These are phyloP conservation scores for Russula emetica DNA, from an alignment of 768 basidiomycete genomes.

Conservation along the genomic window DNA sequence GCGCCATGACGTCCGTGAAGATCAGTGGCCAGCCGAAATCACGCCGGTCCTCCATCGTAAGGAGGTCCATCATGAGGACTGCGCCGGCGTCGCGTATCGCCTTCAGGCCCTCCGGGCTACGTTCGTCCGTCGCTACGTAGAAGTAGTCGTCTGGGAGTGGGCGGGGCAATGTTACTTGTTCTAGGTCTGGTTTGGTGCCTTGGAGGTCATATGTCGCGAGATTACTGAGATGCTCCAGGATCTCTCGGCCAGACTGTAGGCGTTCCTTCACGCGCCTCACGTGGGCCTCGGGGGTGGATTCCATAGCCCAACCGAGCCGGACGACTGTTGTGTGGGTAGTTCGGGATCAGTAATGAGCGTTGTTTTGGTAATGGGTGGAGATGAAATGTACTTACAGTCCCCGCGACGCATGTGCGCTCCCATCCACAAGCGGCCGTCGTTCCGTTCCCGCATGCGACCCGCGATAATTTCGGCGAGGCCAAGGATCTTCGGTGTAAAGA, in stretches of 20 bases:
- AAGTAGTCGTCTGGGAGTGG: constrained; percentile 27
- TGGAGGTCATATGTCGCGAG: constrained; percentile 18
- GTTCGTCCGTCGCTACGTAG: constrained; percentile 44
- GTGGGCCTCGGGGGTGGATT: constrained; percentile 36
- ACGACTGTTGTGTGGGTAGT: constrained; percentile 30
- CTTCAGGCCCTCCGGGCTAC: constrained; percentile 34
- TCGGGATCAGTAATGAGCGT: constrained; percentile 3
- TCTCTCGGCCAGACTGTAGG: constrained; percentile 31
- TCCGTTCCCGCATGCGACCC: constrained; percentile 33
- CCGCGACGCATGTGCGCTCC: constrained; percentile 44
- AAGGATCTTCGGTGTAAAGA: constrained; percentile 26
- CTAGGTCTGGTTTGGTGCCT: constrained; percentile 10
- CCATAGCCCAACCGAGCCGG: constrained; percentile 38
- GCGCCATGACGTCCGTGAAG: constrained; percentile 41
- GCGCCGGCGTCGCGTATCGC: constrained; percentile 38
- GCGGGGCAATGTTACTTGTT: constrained; percentile 5
- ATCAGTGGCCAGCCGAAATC: constrained; percentile 42
- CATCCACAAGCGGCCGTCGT: constrained; percentile 40
- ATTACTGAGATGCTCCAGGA: constrained; percentile 27
- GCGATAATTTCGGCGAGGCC: constrained; percentile 35
- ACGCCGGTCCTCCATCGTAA: constrained; percentile 41
- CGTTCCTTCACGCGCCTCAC: constrained; percentile 35
- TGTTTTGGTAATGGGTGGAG: not conserved
- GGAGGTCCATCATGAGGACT: constrained; percentile 40
- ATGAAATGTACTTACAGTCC: constrained; percentile 35